phyloP scores from a whole-genome alignment of 2,329 filamentous ascomycete genomes.

The Penicillium sp. region DNA sequence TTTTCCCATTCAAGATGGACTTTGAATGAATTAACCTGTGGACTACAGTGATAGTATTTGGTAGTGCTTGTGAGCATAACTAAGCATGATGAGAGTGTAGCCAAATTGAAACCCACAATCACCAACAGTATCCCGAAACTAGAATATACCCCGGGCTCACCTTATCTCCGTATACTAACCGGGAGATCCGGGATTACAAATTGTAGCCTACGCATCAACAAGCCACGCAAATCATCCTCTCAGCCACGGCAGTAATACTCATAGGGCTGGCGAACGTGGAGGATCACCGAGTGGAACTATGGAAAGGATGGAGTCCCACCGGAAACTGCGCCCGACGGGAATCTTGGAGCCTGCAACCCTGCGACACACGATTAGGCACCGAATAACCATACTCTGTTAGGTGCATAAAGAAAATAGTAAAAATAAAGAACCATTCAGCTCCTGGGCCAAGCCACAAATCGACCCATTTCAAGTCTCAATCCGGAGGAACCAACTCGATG shows the following conservation, averaged over 20 bases:
- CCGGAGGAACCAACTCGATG: not conserved
- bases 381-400: not conserved
- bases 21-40: no score
- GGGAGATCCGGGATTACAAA: not conserved
- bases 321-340: not conserved
- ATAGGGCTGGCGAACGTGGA: constrained; percentile 6
- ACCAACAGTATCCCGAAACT: no score
- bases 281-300: not conserved
- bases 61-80: no score
- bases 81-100: no score
- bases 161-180: not conserved
- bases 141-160: no score
- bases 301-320: not conserved
- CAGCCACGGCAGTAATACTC: not conserved
- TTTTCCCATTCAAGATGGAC: not conserved
- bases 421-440: not conserved
- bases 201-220: not conserved
- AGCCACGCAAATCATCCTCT: not conserved
- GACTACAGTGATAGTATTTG: no score
- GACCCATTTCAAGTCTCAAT: not conserved
- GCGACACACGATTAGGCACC: not conserved
- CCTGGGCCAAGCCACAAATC: not conserved
- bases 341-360: not conserved
- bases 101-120: no score
- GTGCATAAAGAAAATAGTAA: not conserved